Conservation (phyloP, 2,329 filamentous ascomycete genomes). For the Tolypocladium ophioglossoides region DNA sequence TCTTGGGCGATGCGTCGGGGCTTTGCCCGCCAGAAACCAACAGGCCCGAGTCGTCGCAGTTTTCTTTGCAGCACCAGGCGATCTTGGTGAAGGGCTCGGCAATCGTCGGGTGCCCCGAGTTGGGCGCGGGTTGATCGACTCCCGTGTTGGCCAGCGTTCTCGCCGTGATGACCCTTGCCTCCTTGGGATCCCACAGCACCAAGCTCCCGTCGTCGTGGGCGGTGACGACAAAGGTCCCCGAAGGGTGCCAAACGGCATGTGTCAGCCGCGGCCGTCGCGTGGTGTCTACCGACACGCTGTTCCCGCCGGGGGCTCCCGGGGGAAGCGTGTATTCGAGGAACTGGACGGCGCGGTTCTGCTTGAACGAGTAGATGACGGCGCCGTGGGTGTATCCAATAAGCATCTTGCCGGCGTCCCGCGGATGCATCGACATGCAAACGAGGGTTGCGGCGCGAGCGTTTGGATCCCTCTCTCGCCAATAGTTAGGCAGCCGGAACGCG, state of each 20-base stretch:
- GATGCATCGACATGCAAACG: slow-evolving; percentile 74
- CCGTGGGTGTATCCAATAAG: slow-evolving; percentile 86
- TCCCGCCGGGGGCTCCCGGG: slow-evolving; percentile 73
- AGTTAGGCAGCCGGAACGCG: slow-evolving; percentile 73
- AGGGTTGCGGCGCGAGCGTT: slow-evolving; percentile 50
- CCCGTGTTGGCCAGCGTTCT: slow-evolving; percentile 66
- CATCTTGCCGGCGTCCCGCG: slow-evolving; percentile 82
- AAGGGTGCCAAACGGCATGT: slow-evolving; percentile 89
- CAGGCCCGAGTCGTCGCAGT: slow-evolving; percentile 86
- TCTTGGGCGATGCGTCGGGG: slow-evolving; percentile 57
- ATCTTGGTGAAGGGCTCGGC: slow-evolving; percentile 71
- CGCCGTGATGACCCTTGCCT: slow-evolving; percentile 74
- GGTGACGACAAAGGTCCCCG: slow-evolving; percentile 78
- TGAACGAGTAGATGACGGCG: slow-evolving; percentile 87
- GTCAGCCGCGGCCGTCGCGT: slow-evolving; percentile 63
- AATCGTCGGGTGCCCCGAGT: slow-evolving; percentile 41
- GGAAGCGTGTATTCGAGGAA: slow-evolving; percentile 80
- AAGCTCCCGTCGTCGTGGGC: slow-evolving; percentile 85
- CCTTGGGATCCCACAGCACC: slow-evolving; percentile 89
- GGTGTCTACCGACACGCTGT: slow-evolving; percentile 50
- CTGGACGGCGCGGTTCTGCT: slow-evolving; percentile 68
- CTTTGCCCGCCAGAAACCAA: slow-evolving; percentile 74
- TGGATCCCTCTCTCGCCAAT: slow-evolving; percentile 69
- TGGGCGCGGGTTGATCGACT: slow-evolving; percentile 54
- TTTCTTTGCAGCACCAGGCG: slow-evolving; percentile 87